Evolutionary conservation across 2,329 filamentous ascomycete genomes (phyloP).

Genomic region (Balansia obtecta): DNA sequence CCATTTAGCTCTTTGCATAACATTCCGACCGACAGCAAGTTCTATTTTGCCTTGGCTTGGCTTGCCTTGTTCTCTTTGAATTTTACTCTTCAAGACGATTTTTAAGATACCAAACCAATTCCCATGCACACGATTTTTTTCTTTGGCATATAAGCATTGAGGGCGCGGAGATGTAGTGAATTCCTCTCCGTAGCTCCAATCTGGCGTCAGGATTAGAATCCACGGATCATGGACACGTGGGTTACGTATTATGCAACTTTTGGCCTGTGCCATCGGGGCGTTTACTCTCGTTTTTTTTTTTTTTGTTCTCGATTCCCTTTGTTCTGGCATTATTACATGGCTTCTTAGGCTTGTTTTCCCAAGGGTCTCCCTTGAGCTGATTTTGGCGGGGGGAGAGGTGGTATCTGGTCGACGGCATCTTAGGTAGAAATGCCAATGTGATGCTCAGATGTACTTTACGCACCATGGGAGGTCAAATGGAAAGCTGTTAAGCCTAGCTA

Average conservation of each 20-base stretch:
- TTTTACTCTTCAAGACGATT: not conserved
- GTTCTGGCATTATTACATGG: not conserved
- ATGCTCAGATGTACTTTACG: too few species aligned
- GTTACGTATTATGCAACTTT: not conserved
- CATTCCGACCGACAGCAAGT: not conserved
- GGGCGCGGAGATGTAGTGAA: not conserved
- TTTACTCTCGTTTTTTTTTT: not conserved
- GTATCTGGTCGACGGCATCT: too few species aligned
- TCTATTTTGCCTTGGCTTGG: not conserved
- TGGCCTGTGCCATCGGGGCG: not conserved
- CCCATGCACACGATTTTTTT: conserved; percentile 2
- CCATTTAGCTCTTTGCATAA: conserved; percentile 20
- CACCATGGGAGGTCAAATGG: too few species aligned
- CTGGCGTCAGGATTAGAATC: conserved; percentile 3
- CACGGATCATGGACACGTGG: not conserved
- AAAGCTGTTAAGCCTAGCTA: too few species aligned
- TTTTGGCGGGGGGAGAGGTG: too few species aligned
- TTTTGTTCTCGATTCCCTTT: too few species aligned
- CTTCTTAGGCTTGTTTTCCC: not conserved
- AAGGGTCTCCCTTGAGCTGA: not conserved
- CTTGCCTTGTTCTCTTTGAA: not conserved
- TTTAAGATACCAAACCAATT: conserved; percentile 5
- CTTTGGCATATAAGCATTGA: conserved; percentile 5
- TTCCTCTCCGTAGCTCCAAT: not conserved
- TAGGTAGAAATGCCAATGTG: too few species aligned